Percentiles rank a stretch among this genome's conserved stretches.
Evolutionary conservation across 495 filamentous ascomycete genomes (phyloP).

Genomic region (Penicillium salamii): DNA sequence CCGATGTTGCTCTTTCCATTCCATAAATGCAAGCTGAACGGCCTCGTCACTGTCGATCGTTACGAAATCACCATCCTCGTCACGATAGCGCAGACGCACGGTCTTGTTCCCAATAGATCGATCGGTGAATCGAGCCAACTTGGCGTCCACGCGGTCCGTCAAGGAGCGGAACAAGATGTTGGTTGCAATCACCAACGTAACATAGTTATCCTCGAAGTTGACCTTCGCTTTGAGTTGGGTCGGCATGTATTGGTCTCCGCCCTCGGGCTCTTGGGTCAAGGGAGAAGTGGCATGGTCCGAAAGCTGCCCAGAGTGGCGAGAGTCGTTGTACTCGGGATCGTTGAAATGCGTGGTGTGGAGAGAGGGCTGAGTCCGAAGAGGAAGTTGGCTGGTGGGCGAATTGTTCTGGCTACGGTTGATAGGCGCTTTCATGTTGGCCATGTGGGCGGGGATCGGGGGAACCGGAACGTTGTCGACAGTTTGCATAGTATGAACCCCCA

Average conservation of each 20-base stretch:
- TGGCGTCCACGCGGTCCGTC: slow-evolving; percentile 94
- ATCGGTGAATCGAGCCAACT: slow-evolving; percentile 77
- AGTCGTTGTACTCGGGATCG: slow-evolving; percentile 38
- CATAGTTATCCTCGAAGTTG: slow-evolving; percentile 75
- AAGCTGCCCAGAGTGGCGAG: slow-evolving; percentile 22
- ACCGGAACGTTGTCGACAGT: slow-evolving; percentile 66
- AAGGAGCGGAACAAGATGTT: slow-evolving; percentile 91
- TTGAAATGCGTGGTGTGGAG: slow-evolving; percentile 35
- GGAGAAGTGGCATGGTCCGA: slow-evolving; percentile 41
- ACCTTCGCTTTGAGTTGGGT: slow-evolving; percentile 92
- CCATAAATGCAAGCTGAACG: slow-evolving; percentile 88
- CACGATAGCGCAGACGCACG: slow-evolving; percentile 81
- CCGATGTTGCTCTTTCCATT: slow-evolving; percentile 76
- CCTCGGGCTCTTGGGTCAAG: slow-evolving; percentile 33
- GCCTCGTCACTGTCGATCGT: slow-evolving; percentile 93
- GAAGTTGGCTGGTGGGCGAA: slow-evolving; percentile 55
- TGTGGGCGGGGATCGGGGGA: slow-evolving; percentile 59
- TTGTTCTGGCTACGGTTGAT: slow-evolving; percentile 67
- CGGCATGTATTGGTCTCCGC: slow-evolving; percentile 41
- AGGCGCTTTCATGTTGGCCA: slow-evolving; percentile 55
- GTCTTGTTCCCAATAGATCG: slow-evolving; percentile 74
- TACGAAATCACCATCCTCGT: slow-evolving; percentile 90
- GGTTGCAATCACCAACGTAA: slow-evolving; percentile 88
- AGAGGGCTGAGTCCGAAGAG: slow-evolving; percentile 41
- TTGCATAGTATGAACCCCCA: slow-evolving; percentile 59